Base-by-base conservation (phyloP, 2,329 filamentous ascomycete species). In the Aureobasidium leucospermi region DNA sequence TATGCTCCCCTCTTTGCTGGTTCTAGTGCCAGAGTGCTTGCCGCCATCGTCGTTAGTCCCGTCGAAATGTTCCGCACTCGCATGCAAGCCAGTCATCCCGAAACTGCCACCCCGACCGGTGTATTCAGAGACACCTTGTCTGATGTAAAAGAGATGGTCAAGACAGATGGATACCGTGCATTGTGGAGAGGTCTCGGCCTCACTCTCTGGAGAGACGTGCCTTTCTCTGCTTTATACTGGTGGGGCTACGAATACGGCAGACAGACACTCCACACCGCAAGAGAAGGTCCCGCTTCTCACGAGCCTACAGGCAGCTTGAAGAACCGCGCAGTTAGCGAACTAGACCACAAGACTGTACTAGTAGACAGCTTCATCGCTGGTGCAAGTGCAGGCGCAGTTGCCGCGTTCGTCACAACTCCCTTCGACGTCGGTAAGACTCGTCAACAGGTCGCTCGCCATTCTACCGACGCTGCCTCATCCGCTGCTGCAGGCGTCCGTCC, bases 381-480 rank as follows among this genome's bases (percentile, higher is more conserved):
- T 16, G 90, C 90, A 0, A 73, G 83, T 1, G 94, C 92, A 0
- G 94, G 94, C 4, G 87, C 89, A 0, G 81, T 94, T 31, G 91
- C 94, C 0, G 92, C 93, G 1, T 82, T 96, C 23, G 80, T 94
- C 19, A 99, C 94, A 0, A 96, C 89, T 61, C 94, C 94, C 0
- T 99, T 99, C 67, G 94, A 99, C 68, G 94, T 99, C 0, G 94
- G 94, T 66, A 99, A 99, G 78, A 99, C 94, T 4, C 81, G 94
- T 19, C 92, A 92, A 61, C 94, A 99, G 72, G 86, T 96, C 0
- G 87, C 86, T 67, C 82, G 83, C 49, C 85, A 94, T 63, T 55
- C 59, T 9, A 67, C 74, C 10, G 70, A 72, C 1, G 68, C 73
- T n/a, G 70, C 71, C 31, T 65, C 71, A 15, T 69, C 71, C 5